Evolutionary conservation across 2,329 filamentous ascomycete genomes (phyloP), one percentile per base, ranked within the genome.

Genomic region (Microsporum audouinii): DNA sequence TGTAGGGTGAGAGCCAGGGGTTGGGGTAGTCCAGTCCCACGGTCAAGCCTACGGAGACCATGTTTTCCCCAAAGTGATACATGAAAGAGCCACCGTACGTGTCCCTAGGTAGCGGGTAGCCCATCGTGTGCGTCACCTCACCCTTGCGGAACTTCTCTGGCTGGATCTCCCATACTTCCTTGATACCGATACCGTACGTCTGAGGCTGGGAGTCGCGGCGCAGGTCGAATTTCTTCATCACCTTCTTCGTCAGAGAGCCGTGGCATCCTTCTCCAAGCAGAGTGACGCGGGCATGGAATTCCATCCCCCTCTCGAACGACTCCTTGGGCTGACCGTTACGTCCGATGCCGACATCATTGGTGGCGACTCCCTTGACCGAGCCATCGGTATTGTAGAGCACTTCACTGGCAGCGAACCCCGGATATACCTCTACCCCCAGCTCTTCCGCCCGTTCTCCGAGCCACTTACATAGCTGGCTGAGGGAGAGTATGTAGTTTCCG

Each of bases 41-140:
- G 8, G 99, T 94, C 17, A 97, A 80, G 29, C 94, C 94, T 61
- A 99, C 81, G 66, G 86, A 91, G 63, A 99, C 92, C 68, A 97
- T 83, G 75, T 97, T 99, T 68, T 99, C 92, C 41, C 91, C 94
- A 74, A 97, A 99, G 75, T 99, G 94, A 71, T 99, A 99, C 89
- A 99, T 91, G 86, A 91, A 99, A n/a, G 89, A 91, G 66, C 94
- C 94, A 66, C 94, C 94, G 72, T 99, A 99, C 6, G 91, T 94
- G 71, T 97, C 88, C 68, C 81, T 84, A 14, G 90, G 84, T 51
- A 99, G 77, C 23, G 94, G 94, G 70, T 95, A 97, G 23, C 94
- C 94, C 86, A 99, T 84, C 3, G 90, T 88, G 77, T 99, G 94
- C 2, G 86, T 84, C 53, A 97, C 84, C 66, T 92, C 80, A 59